Evolutionary conservation across 176 grass and related monocot genomes (phyloP).

Genomic region (Guadua angustifolia): DNA sequence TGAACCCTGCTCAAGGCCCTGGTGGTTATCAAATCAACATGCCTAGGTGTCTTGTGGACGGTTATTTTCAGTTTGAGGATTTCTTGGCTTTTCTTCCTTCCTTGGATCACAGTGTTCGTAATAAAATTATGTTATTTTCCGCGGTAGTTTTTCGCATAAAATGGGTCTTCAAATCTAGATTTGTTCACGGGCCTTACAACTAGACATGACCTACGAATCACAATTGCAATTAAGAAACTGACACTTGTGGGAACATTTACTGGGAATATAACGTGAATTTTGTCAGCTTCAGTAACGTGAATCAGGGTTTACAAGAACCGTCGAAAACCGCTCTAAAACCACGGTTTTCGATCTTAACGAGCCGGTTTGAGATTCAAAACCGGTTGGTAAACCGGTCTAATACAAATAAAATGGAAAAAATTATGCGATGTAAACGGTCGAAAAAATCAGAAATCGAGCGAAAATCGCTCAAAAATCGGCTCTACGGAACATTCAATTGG

Average conservation of each 20-base stretch:
- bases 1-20: constrained; percentile 4
- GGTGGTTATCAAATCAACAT: constrained; percentile 25
- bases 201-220: neutral
- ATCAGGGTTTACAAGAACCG: too few relatives aligned
- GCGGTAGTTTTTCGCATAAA: neutral
- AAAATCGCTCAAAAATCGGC: too few relatives aligned
- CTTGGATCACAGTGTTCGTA: constrained; percentile 6
- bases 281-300: constrained; percentile 12
- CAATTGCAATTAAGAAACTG: neutral
- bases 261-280: neutral
- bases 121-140: constrained; percentile 18
- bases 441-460: too few relatives aligned
- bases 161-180: constrained; percentile 33
- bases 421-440: too few relatives aligned
- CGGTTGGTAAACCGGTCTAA: too few relatives aligned
- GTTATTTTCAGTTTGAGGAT: neutral
- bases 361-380: too few relatives aligned
- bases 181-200: neutral
- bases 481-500: too few relatives aligned
- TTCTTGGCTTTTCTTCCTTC: constrained; percentile 18
- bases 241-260: neutral
- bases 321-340: too few relatives aligned
- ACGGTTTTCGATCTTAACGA: too few relatives aligned
- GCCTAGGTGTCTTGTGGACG: neutral
- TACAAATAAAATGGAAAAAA: too few relatives aligned